Evolutionary conservation across 1,284 basidiomycete genomes (phyloP), one percentile per base, ranked within the genome.

Genomic region (Cryptococcus amylolentus): DNA sequence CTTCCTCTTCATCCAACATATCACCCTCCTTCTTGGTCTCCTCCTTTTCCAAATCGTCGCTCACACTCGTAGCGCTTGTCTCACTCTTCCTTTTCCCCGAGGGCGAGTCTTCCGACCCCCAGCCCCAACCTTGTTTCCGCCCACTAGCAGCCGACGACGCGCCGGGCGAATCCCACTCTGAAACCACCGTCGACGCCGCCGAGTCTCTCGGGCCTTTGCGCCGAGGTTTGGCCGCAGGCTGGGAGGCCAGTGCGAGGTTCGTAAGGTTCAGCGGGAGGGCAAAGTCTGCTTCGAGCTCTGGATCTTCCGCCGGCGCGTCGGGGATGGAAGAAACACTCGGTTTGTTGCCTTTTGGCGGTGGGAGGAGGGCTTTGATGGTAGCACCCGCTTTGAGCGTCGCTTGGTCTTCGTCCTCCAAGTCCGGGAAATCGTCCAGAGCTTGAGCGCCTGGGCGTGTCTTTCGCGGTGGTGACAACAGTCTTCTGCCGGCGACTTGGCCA

Each of bases 381-480:
- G 68, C 69, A 9, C 71, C 67, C 9, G 73, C 74, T 60, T 72
- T 74, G 40, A 77, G 52, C 1, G 75, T 76, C 14, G 66, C 69
- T 48, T 75, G 67, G 43, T 71, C 61, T 16, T 70, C 70, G n/a
- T 68, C 63, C n/a, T 73, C 68, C 9, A 71, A 55, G 41, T 70
- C 68, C 26, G 68, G 62, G 43, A 66, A 73, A 9, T 75, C 58
- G 56, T 76, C 73, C 35, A 73, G 60, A 0, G 67, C 72, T 45
- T 70, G 59, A 12, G 68, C 51, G 9, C 64, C 67, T 18, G 68
- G 59, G 52, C 68, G 60, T 58, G 56, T 55, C 2, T 53, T 41
- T 37, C 51, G 61, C 27, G 57, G 60, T 28, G 63, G 62, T 5
- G 62, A 63, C 10, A 61, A 10, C 44, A 2, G 60, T 52, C 13